Base-by-base conservation (phyloP, 352 stramenopile genomes). In the Pythium aristosporum region DNA sequence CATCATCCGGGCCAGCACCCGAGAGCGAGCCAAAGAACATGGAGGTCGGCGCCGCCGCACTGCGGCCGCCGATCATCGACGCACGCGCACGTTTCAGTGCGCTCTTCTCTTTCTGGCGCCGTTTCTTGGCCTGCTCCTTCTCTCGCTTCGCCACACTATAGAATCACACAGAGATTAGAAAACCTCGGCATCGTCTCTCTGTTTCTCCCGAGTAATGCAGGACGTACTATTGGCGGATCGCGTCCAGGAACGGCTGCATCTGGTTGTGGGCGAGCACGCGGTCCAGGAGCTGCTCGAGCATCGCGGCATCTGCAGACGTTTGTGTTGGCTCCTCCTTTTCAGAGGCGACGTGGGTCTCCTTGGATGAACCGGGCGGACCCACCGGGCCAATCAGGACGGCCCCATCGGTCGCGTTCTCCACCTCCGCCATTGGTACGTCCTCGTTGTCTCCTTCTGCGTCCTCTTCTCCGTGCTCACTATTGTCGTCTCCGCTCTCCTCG, bases 21-120 rank as follows among this genome's bases (percentile, higher is more conserved):
- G 85, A 91, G 48, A 94, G 73, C 54, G 83, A 90, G 6, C 82
- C 80, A 21, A 94, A 75, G 53, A 94, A 94, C 39, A 92, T 70
- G 12, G 86, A 94, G 5, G 58, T 86, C 2, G 84, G 81, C 11
- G 68, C 66, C 10, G 74, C 67, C 10, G 73, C 69, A 46, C 80
- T 91, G 34, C 84, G 81, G 9, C 82, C 82, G 34, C 80, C 84
- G n/a, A 92, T 74, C 36, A 92, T 63, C 30, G 71, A 73, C 51
- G 86, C 77, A 11, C 68, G 69, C 0, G 70, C 73, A 16, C 77
- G 75, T 61, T 91, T 89, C 43, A 91, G 58, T 56, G 76, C 77
- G 5, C 73, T 74, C 66, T 92, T 92, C 47, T 92, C 79, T 42
- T 81, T 69, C 18, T 73, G 71, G 3, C 79, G 83, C 0, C 65